Base-by-base conservation (phyloP, 1,139 yeast genomes). In the Zygotorulaspora mrakii region DNA sequence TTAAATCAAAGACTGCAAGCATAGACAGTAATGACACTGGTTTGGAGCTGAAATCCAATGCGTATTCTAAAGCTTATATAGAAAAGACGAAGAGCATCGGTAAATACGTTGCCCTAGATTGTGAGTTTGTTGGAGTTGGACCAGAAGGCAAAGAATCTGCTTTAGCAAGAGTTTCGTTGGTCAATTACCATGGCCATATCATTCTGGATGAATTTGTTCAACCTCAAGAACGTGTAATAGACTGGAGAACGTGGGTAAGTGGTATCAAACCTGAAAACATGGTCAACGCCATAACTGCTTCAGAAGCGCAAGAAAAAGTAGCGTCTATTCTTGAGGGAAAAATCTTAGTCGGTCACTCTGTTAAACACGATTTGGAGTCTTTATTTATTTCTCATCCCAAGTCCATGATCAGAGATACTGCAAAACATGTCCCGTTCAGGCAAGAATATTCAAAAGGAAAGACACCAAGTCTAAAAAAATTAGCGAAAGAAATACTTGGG, bases 221-320 rank as follows among this genome's bases (percentile, higher is more conserved):
- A 48, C 96, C 96, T 1, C 65, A 69, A 26, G 88, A 81, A 51
- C 68, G 67, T 39, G 95, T 89, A 1, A 80, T 89, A 0, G 95
- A 88, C 61, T 89, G 94, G 88, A 73, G 96, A 60, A 89, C 96
- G 0, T 80, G 89, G 85, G 94, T 86, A n/a, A 81, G 94, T 60
- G 97, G 97, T 11, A 77, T 89, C 2, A 69, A 79, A 2, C 84
- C 95, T 0, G 62, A 65, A 6, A 76, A 82, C 57, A 78, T 88
- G 83, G 65, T 68, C 25, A 61, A 70, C 32, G 96, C 95, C 0
- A 69, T 82, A 0, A 49, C 75, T 1, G 82, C 84, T 52, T 69
- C 73, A 47, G 76, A 76, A 23, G 94, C 94, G 0, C 94, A 82
- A 56, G 51, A 64, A 10, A 67, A 66, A 41, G 81, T 81, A 0